These are phyloP conservation scores for Penicillium brasilianum DNA, from an alignment of 2,329 filamentous ascomycete genomes.

Conservation along the genomic window DNA sequence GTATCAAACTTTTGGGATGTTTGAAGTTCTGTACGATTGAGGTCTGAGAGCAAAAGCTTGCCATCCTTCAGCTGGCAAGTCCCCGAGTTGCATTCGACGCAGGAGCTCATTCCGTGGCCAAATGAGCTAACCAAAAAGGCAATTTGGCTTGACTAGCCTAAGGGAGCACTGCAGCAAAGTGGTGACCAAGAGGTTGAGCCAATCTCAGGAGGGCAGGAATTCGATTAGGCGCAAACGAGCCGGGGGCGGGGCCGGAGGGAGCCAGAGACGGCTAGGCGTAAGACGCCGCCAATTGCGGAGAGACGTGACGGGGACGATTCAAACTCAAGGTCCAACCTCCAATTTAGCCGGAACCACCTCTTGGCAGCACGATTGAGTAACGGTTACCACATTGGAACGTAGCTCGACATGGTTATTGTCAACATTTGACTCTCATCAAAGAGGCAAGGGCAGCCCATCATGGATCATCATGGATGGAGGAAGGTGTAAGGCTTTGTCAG, in stretches of 20 bases:
- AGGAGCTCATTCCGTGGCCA: constrained; percentile 9
- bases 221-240: neutral
- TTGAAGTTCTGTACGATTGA: neutral
- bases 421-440: neutral
- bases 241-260: too few relatives aligned
- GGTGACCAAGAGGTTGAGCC: neutral
- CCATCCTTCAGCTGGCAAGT: neutral
- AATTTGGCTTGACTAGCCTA: neutral
- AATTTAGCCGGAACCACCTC: constrained; percentile 14
- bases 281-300: constrained; percentile 8
- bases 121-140: constrained; percentile 10
- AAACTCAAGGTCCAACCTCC: neutral
- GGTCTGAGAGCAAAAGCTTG: neutral
- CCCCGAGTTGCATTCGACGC: neutral
- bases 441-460: neutral
- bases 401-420: neutral
- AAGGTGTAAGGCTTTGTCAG: constrained; percentile 4
- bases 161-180: neutral
- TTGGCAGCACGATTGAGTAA: constrained; percentile 5
- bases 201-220: constrained; percentile 3
- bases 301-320: neutral
- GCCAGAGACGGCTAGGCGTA: neutral
- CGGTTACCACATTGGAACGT: neutral
- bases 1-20: neutral
- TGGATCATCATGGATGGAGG: neutral